A percentile compares a stretch with the other conserved stretches of the same genome.
Conservation (phyloP, 495 filamentous ascomycete species). For the Hyaloscypha variabilis region DNA sequence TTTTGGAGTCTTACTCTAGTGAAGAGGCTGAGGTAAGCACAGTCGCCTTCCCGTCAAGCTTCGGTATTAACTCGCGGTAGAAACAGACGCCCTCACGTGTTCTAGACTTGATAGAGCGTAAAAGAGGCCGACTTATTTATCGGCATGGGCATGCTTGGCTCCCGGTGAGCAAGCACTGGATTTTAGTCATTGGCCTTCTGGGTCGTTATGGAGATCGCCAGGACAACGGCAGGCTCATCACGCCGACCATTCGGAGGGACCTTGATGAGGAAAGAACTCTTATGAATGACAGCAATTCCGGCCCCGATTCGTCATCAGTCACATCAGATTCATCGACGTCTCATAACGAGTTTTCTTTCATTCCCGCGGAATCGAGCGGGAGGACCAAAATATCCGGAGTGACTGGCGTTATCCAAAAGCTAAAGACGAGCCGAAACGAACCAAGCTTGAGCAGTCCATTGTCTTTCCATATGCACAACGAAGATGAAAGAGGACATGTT, state of each 20-base stretch:
- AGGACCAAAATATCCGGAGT: not conserved
- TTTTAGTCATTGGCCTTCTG: not conserved
- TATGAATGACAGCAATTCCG: not conserved
- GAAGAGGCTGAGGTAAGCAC: not conserved
- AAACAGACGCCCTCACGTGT: not conserved
- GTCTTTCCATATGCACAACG: not conserved
- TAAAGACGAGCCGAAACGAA: not conserved
- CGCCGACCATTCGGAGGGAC: not conserved
- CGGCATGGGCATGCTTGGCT: conserved; percentile 2
- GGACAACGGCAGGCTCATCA: not conserved
- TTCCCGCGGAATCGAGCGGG: not conserved
- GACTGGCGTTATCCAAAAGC: not conserved
- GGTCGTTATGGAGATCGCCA: not conserved
- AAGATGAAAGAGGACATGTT: not conserved
- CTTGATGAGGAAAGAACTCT: not conserved
- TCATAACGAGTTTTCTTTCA: not conserved
- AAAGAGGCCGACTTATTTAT: not conserved
- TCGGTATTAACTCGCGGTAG: not conserved
- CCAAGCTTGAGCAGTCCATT: not conserved
- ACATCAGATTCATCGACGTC: not conserved
- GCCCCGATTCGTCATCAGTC: not conserved
- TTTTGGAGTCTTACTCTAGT: not conserved
- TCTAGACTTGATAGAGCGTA: not conserved
- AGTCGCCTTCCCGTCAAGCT: not conserved
- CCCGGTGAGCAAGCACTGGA: not conserved